Evolutionary conservation across 768 basidiomycete species (phyloP).

Genomic region (Steccherinum ochraceum): DNA sequence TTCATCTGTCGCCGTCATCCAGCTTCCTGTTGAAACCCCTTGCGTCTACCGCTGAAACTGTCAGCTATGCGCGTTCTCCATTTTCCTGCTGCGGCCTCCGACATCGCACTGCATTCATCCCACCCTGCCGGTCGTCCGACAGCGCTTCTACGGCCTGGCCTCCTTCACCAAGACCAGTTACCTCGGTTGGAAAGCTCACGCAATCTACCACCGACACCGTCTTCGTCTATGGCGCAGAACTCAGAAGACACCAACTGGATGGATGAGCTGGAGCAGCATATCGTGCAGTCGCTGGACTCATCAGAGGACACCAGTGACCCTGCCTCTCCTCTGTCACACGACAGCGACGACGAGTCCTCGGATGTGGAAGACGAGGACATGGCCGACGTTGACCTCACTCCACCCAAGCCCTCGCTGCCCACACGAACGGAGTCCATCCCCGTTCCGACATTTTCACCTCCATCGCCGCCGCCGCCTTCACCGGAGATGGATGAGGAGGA

Average conservation of each 20-base stretch:
- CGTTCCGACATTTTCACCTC: neutral
- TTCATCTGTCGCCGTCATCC: too few species aligned
- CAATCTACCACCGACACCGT: neutral
- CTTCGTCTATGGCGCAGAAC: neutral
- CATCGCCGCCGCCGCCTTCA: neutral
- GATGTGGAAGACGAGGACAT: neutral
- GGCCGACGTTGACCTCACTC: neutral
- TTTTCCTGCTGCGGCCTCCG: neutral
- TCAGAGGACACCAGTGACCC: neutral
- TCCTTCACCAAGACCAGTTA: neutral
- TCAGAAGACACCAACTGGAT: neutral
- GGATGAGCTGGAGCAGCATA: neutral
- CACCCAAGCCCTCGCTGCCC: constrained; percentile 8
- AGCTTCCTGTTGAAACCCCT: too few species aligned
- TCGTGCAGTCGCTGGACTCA: neutral
- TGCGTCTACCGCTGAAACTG: too few species aligned
- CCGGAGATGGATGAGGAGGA: neutral
- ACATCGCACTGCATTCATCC: neutral
- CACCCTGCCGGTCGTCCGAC: neutral
- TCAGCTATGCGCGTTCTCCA: neutral
- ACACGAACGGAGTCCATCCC: constrained; percentile 3
- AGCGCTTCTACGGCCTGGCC: too few species aligned
- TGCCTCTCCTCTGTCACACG: neutral
- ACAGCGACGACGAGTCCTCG: neutral
- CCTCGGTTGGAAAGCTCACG: neutral